A percentile compares a stretch with the other conserved stretches of the same genome.
Conservation (phyloP, 2,329 filamentous ascomycete species). For the Trichoderma sp. region DNA sequence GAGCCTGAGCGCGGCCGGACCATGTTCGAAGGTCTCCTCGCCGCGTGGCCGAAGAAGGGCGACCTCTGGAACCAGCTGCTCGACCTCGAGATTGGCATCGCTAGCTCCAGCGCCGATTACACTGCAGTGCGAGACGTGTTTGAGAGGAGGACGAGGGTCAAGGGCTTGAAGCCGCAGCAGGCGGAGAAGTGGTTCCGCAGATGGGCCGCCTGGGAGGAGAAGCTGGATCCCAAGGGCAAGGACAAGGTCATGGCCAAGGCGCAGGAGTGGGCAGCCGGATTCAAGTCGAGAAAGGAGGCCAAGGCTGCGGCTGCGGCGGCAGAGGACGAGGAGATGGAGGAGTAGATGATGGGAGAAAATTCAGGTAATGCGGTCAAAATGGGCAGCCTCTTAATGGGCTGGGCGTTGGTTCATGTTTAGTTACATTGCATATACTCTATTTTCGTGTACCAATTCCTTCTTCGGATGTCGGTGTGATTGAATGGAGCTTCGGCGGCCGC, state of each 20-base stretch:
- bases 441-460: neutral
- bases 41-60: conserved; percentile 82
- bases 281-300: conserved; percentile 50
- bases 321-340: conserved; percentile 42
- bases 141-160: conserved; percentile 71
- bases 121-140: conserved; percentile 74
- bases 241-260: conserved; percentile 73
- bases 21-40: conserved; percentile 85
- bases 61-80: conserved; percentile 93
- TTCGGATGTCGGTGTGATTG: conserved; percentile 23
- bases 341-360: conserved; percentile 29
- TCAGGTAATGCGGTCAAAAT: conserved; percentile 8
- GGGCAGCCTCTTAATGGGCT: conserved; percentile 10
- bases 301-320: conserved; percentile 42
- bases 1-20: conserved; percentile 91
- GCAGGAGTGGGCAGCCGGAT: conserved; percentile 66
- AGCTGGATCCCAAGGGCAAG: conserved; percentile 65
- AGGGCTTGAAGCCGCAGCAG: conserved; percentile 76
- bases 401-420: conserved; percentile 25
- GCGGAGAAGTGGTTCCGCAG: conserved; percentile 88
- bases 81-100: conserved; percentile 74
- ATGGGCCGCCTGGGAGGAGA: conserved; percentile 88
- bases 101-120: conserved; percentile 53
- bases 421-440: conserved; percentile 4
- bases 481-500: neutral